Evolutionary conservation across 306 rosid species (phyloP).

Genomic region (Potentilla sterilis): DNA sequence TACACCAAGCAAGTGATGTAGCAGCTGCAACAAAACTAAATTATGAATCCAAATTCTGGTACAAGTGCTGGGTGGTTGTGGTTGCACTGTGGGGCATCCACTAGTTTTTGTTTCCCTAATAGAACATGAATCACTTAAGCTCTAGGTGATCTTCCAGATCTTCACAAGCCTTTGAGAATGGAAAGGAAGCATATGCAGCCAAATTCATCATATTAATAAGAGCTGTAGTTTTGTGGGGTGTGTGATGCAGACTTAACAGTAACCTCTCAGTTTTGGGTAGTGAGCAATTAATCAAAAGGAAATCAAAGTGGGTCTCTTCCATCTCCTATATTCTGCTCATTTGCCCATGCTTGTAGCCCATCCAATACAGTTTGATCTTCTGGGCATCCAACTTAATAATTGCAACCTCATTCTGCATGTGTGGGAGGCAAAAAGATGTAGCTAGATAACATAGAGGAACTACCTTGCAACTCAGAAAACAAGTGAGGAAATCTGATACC

Average conservation of each 20-base stretch:
- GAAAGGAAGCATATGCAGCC: slow-evolving; percentile 4
- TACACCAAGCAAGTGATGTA: background rate
- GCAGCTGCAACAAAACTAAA: background rate
- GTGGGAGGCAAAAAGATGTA: background rate
- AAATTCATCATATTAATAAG: background rate
- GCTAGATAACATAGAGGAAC: background rate
- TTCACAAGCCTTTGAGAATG: background rate
- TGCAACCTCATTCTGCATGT: background rate
- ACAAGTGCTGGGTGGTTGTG: slow-evolving; percentile 8
- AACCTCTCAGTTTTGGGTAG: background rate
- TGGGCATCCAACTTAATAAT: background rate
- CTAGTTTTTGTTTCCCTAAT: background rate
- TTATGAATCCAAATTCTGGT: background rate
- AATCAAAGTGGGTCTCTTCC: slow-evolving; percentile 13
- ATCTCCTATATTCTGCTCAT: background rate
- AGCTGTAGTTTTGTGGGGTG: slow-evolving; percentile 9
- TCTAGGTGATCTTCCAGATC: background rate
- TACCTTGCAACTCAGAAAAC: background rate
- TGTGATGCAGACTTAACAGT: background rate
- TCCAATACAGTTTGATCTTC: background rate
- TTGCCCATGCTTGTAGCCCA: background rate
- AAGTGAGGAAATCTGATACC: background rate
- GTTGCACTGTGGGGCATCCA: slow-evolving; percentile 11
- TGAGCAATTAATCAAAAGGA: slow-evolving; percentile 1
- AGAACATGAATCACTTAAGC: background rate